Base-by-base conservation (phyloP, 2,329 filamentous ascomycete genomes). In the Trichoderma hamatum region DNA sequence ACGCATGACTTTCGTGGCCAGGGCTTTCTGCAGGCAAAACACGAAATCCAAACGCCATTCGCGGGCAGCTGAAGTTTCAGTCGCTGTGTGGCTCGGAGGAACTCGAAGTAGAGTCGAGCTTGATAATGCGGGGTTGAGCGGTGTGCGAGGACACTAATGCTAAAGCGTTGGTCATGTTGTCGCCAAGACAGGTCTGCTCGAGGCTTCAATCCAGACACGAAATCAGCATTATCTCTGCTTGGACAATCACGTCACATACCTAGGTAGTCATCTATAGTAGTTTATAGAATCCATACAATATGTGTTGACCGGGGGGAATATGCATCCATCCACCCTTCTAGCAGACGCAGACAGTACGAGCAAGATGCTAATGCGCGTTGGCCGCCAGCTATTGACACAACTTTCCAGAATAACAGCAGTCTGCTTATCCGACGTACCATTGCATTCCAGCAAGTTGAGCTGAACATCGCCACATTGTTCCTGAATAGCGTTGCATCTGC, bases 401-500 rank as follows among this genome's bases (percentile, higher is more conserved):
- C 9, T 49, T 49, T 24, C 46, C 6, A 43, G 39, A 49, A 10
- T 21, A 49, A 5, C 4, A 49, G 5, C 43, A 49, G 43, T 11
- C 43, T 13, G 9, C 9, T 49, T 3, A 3, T 43, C 9, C 3
- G 19, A 5, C n/a, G 39, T 5, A 21, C 43, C 43, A 49, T 19
- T 6, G 24, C 14, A 16, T 4, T 19, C 11, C 30, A 24, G 2
- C 32, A 43, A 4, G 5, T 26, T 13, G 60, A 52, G 5, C 30
- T 52, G 32, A 24, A 21, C 14, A 13, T 24, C 36, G 54, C 36
- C 34, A 21, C 52, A 55, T 24, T 58, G 54, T 67, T 21, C 63
- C 63, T 67, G 63, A 16, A 28, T 24, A 67, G 63, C 63, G 63
- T 59, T 59, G 19, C 54, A 67, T 67, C 34, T 36, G 36, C 14